Evolutionary conservation across 164 flowering plant genomes (phyloP).

Genomic region (Warburgia ugandensis): DNA sequence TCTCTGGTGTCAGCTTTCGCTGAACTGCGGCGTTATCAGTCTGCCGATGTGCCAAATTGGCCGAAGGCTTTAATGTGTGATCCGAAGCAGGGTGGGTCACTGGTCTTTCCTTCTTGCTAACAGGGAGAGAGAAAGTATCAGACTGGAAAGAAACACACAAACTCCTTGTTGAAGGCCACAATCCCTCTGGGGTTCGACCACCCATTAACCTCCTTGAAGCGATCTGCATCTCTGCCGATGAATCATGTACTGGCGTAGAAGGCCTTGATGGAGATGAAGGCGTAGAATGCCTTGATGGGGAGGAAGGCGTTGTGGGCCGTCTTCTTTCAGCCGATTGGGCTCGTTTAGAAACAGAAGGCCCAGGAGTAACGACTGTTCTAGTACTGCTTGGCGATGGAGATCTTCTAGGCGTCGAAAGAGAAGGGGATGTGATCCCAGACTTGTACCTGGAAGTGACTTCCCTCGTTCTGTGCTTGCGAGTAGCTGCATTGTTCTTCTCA

Average conservation of each 20-base stretch:
- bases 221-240: constrained; percentile 31
- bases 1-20: constrained; percentile 66
- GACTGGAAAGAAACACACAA: constrained; percentile 84
- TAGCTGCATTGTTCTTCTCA: constrained; percentile 37
- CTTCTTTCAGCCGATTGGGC: constrained; percentile 76
- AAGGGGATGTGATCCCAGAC: constrained; percentile 32
- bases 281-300: constrained; percentile 17
- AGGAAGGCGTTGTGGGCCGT: constrained; percentile 37
- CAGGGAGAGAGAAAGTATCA: constrained; percentile 63
- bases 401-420: constrained; percentile 44
- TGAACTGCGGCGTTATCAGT: constrained; percentile 28
- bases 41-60: constrained; percentile 56
- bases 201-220: constrained; percentile 32
- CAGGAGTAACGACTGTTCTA: constrained; percentile 25
- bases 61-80: constrained; percentile 61
- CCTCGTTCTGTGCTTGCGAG: constrained; percentile 28
- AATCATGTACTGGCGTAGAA: constrained; percentile 56
- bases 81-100: constrained; percentile 32
- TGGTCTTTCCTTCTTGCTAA: constrained; percentile 68
- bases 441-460: constrained; percentile 66
- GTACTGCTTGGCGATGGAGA: constrained; percentile 55
- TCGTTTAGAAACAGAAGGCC: constrained; percentile 43
- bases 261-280: constrained; percentile 59
- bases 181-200: constrained; percentile 44
- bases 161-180: constrained; percentile 96